Evolutionary conservation across 768 basidiomycete species (phyloP).

Genomic region (Kwoniella shandongensis): DNA sequence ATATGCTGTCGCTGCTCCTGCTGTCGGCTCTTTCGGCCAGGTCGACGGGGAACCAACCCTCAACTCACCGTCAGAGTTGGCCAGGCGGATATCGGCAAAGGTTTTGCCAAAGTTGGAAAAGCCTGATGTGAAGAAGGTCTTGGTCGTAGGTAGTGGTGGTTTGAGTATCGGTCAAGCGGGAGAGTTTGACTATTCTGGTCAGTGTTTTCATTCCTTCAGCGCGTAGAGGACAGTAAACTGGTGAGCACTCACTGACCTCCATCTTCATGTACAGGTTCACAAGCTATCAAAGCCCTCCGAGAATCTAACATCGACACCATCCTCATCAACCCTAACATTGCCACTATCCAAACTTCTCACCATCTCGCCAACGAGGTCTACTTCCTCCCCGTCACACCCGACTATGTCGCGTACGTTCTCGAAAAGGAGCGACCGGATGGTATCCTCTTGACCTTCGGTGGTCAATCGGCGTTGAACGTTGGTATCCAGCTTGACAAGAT

Average conservation of each 20-base stretch:
- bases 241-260: too few species aligned
- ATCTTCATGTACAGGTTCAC: constrained; percentile 75
- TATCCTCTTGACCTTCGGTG: constrained; percentile 94
- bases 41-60: constrained; percentile 56
- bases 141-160: constrained; percentile 94
- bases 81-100: constrained; percentile 86
- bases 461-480: constrained; percentile 95
- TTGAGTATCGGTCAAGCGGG: constrained; percentile 97
- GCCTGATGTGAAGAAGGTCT: constrained; percentile 88
- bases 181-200: constrained; percentile 96
- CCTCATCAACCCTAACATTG: constrained; percentile 98
- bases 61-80: constrained; percentile 91
- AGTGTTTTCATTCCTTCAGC: constrained; percentile 14
- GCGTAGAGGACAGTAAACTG: too few species aligned
- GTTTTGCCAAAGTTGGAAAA: constrained; percentile 89
- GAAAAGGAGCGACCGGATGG: constrained; percentile 99
- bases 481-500: constrained; percentile 95
- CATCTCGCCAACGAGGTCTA: constrained; percentile 95
- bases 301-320: constrained; percentile 93
- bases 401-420: constrained; percentile 97
- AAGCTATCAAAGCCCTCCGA: constrained; percentile 94
- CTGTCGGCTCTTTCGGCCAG: constrained; percentile 52
- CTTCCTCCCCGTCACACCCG: constrained; percentile 91
- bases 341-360: constrained; percentile 99
- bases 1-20: constrained; percentile 54